Percentiles rank a stretch among this genome's conserved stretches.
Conservation (phyloP, 176 grass and related monocot species). For the Oropetium thomaeum region DNA sequence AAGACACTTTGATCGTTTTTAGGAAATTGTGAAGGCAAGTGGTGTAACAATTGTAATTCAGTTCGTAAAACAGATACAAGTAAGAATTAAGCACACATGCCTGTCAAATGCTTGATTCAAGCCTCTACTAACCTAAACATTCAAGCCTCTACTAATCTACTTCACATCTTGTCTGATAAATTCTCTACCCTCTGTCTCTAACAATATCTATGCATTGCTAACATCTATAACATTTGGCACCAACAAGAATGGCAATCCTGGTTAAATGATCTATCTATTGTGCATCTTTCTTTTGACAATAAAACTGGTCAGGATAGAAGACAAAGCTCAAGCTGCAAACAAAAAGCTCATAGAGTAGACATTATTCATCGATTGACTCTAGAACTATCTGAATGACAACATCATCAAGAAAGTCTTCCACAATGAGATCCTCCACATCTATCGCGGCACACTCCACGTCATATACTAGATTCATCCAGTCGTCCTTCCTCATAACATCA, state of each 20-base stretch:
- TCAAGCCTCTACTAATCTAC: slow-evolving; percentile 13
- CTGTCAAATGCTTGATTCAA: slow-evolving; percentile 13
- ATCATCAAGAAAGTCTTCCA: slow-evolving; percentile 78
- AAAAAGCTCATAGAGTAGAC: not conserved
- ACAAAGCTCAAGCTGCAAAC: not conserved
- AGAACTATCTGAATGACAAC: slow-evolving; percentile 56
- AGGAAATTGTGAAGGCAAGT: not conserved
- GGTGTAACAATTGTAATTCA: too few species aligned
- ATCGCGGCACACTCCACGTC: slow-evolving; percentile 46
- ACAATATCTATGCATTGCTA: not conserved
- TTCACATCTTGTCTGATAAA: slow-evolving; percentile 16
- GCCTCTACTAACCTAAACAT: slow-evolving; percentile 10
- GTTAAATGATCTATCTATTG: slow-evolving; percentile 9
- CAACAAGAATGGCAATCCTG: not conserved
- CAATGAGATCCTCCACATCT: slow-evolving; percentile 67
- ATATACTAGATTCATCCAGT: slow-evolving; percentile 78
- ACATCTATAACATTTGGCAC: not conserved
- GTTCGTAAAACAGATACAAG: too few species aligned
- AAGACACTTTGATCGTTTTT: too few species aligned
- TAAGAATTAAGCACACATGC: not conserved
- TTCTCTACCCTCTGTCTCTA: slow-evolving; percentile 12
- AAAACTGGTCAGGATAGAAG: not conserved
- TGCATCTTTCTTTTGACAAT: not conserved
- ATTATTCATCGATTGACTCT: slow-evolving; percentile 42
- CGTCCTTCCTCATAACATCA: slow-evolving; percentile 59